Base-by-base conservation (phyloP, 306 rosid species). In the Cucurbita maxima region DNA sequence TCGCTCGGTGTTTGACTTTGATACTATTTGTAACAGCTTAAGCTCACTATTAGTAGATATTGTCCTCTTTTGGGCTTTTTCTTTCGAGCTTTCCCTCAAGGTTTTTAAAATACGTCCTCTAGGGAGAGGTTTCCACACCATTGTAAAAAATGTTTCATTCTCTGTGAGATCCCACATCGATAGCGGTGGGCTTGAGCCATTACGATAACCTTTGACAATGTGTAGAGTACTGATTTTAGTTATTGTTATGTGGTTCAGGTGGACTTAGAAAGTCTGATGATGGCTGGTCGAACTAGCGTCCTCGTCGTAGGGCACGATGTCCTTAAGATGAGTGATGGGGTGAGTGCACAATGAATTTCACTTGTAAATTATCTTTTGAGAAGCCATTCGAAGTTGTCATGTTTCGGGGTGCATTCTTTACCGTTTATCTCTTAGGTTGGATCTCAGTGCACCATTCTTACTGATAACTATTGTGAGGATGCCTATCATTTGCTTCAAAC, bases 401-500 rank as follows among this genome's bases (percentile, higher is more conserved):
- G 11, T 66, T 44, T 66, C 19, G 70, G 41, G 73, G 54, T 15
- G 19, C 62, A 16, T 78, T 54, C 14, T 25, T 43, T 44, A 34
- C 47, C 52, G 43, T 34, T 80, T 57, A 48, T 73, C 58, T 75
- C 25, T 73, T 74, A 91, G 97, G 96, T 84, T 75, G 87, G 96
- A 82, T 87, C 91, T 63, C 96, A 84, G 64, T 93, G 98, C 87
- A 88, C 93, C 36, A 60, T 87, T 72, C 90, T 93, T 20, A 87
- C 96, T 0, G 98, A 88, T 72, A 88, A 93, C 80, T 93, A 82
- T 81, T 93, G 94, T 43, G 96, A 93, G 79, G 90, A 93, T 77
- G 98, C 96, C 75, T 90, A 90, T 80, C 89, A 90, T 84, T 88
- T 93, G 22, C 96, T 90, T 71, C 86, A 88, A 77, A 87, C 83